Percentiles rank a stretch among this genome's conserved stretches.
Conservation (phyloP, 495 filamentous ascomycete genomes). For the Geopyxis carbonaria region DNA sequence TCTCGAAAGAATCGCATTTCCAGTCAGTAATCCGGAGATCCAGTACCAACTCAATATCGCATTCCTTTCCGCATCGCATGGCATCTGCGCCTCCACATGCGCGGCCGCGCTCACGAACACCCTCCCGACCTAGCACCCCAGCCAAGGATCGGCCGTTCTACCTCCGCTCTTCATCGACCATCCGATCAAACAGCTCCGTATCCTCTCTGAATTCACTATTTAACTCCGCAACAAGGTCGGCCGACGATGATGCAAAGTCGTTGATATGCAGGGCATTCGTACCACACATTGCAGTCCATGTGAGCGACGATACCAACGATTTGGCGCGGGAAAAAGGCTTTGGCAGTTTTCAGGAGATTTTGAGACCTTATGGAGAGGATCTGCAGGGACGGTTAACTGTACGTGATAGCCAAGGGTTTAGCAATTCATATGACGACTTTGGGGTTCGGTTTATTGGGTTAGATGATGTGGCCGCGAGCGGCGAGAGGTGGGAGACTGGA, state of each 20-base stretch:
- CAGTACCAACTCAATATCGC: no score
- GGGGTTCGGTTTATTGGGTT: slow-evolving; percentile 65
- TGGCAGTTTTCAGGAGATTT: slow-evolving; percentile 59
- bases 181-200: slow-evolving; percentile 16
- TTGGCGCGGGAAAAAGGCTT: slow-evolving; percentile 76
- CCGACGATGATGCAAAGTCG: slow-evolving; percentile 1
- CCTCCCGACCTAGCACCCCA: no score
- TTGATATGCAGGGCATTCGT: slow-evolving; percentile 71
- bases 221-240: background rate
- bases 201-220: slow-evolving; percentile 21
- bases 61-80: no score
- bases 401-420: slow-evolving; percentile 70
- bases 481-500: slow-evolving; percentile 21
- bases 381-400: slow-evolving; percentile 77
- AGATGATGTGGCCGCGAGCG: slow-evolving; percentile 35
- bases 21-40: no score
- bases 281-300: slow-evolving; percentile 68
- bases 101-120: no score
- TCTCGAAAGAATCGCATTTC: no score
- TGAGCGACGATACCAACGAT: slow-evolving; percentile 66
- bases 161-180: no score
- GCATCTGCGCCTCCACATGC: no score
- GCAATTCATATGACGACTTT: slow-evolving; percentile 74
- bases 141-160: no score
- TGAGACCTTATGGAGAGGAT: slow-evolving; percentile 82